phyloP scores from a whole-genome alignment of 345 rosid species.

The Citrus australasica region DNA sequence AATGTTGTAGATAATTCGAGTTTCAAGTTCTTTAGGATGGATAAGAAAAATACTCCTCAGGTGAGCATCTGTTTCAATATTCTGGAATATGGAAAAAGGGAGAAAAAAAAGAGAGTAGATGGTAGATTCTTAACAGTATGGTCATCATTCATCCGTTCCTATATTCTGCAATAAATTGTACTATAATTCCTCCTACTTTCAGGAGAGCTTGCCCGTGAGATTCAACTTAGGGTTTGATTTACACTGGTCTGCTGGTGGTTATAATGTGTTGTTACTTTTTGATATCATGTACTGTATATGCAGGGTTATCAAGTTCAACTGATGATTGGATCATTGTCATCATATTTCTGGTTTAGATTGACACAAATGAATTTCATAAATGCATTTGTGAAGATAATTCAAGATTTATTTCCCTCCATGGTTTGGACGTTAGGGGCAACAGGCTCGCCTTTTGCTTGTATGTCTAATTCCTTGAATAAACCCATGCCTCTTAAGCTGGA shows the following conservation, averaged over 20 bases:
- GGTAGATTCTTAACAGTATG: not conserved
- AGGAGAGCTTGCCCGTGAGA: not conserved
- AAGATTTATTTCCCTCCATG: constrained; percentile 31
- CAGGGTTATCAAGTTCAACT: constrained; percentile 46
- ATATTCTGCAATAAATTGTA: not conserved
- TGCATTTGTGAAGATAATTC: constrained; percentile 31
- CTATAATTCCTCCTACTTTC: not conserved
- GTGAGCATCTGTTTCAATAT: constrained; percentile 29
- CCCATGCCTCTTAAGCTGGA: constrained; percentile 78
- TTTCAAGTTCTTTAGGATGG: constrained; percentile 20
- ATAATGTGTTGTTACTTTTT: constrained; percentile 4
- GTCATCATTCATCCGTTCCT: not conserved
- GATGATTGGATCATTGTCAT: constrained; percentile 40
- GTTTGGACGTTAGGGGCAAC: constrained; percentile 36
- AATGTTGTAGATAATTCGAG: constrained; percentile 19
- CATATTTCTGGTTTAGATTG: constrained; percentile 37
- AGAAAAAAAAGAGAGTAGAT: not conserved
- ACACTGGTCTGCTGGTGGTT: constrained; percentile 1
- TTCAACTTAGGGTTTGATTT: not conserved
- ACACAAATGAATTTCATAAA: constrained; percentile 26
- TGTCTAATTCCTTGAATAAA: constrained; percentile 73
- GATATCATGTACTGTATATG: constrained; percentile 28
- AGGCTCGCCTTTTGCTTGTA: constrained; percentile 60
- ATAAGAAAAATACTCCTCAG: constrained; percentile 25
- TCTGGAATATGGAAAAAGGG: constrained; percentile 6